Evolutionary conservation across 1,284 basidiomycete genomes (phyloP), one percentile per base, ranked within the genome.

Genomic region (Neonothopanus nambi): DNA sequence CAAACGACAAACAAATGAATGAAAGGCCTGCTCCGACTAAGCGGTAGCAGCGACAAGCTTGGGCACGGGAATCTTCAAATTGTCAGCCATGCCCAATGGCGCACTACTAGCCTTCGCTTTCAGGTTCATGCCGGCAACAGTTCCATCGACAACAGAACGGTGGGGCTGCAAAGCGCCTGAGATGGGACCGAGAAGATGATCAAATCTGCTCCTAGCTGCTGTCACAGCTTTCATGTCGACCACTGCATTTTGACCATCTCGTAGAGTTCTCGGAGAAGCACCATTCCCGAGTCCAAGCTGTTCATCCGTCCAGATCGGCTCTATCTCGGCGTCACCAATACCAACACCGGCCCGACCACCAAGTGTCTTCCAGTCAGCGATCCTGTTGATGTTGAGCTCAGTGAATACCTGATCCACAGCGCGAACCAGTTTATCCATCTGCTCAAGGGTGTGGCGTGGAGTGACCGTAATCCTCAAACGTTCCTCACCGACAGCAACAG

Each of bases 391-490:
- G 48, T 84, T 79, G 59, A 99, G 86, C 65, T 91, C 85, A 52
- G 83, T 86, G 78, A 98, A 99, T 54, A 95, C 88, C 59, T 84
- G 71, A 68, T 98, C 84, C 63, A 98, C 81, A 7, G 94, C 93
- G 40, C 70, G 64, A 59, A 98, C 80, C 60, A 99, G 87, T 57
- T 85, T 85, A 45, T 85, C 78, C 65, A 97, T 90, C 71, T 98
- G 95, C 65, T 95, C 93, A 54, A 79, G 69, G 8, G 92, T 95
- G 79, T 99, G 97, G 44, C 96, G 89, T 21, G 95, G 96, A 3
- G 95, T 98, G 59, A 98, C 96, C 21, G 95, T 98, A 73, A 98
- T 89, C 56, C 95, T 84, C 56, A 98, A 85, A 61, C 95, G 89
- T 72, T 98, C 95, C 70, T 95, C 93, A 44, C 95, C 94, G 50